phyloP scores from a whole-genome alignment of 495 filamentous ascomycete genomes.

The Podospora australis region DNA sequence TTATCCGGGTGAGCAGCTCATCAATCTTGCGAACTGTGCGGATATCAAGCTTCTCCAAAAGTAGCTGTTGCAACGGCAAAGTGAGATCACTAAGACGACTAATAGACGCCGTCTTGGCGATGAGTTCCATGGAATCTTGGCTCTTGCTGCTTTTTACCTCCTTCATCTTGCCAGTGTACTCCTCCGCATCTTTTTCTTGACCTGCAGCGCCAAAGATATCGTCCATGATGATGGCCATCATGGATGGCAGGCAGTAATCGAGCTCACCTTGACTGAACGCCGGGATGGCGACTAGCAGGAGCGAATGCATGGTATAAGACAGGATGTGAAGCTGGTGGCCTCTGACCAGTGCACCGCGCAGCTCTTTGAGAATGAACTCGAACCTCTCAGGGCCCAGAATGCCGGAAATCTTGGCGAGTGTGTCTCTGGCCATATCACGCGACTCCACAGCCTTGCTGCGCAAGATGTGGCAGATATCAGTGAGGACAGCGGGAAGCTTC shows the following conservation, averaged over 20 bases:
- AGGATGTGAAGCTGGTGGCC: constrained; percentile 94
- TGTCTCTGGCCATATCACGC: constrained; percentile 82
- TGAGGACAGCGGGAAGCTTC: constrained; percentile 72
- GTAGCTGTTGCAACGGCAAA: constrained; percentile 64
- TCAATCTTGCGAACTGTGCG: constrained; percentile 82
- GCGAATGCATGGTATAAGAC: constrained; percentile 90
- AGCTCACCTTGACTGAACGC: constrained; percentile 72
- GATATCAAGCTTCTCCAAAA: constrained; percentile 74
- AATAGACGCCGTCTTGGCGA: constrained; percentile 73
- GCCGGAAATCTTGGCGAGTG: constrained; percentile 71
- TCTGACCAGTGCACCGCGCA: constrained; percentile 69
- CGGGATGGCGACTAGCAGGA: constrained; percentile 70
- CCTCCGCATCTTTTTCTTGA: constrained; percentile 94
- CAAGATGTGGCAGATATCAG: constrained; percentile 87
- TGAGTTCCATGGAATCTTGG: constrained; percentile 92
- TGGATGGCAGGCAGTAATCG: constrained; percentile 75
- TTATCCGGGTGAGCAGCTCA: constrained; percentile 77
- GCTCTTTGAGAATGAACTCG: constrained; percentile 86
- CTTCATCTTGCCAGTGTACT: constrained; percentile 91
- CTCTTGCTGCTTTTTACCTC: constrained; percentile 98
- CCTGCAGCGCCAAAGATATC: constrained; percentile 96
- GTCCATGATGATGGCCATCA: constrained; percentile 86
- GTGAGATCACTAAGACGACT: constrained; percentile 66
- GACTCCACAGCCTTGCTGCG: constrained; percentile 83
- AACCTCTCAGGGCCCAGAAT: constrained; percentile 77